Percentiles rank a stretch among this genome's conserved stretches.
phyloP scores from a whole-genome alignment of 495 filamentous ascomycete species.

The Penicillium pulvis region DNA sequence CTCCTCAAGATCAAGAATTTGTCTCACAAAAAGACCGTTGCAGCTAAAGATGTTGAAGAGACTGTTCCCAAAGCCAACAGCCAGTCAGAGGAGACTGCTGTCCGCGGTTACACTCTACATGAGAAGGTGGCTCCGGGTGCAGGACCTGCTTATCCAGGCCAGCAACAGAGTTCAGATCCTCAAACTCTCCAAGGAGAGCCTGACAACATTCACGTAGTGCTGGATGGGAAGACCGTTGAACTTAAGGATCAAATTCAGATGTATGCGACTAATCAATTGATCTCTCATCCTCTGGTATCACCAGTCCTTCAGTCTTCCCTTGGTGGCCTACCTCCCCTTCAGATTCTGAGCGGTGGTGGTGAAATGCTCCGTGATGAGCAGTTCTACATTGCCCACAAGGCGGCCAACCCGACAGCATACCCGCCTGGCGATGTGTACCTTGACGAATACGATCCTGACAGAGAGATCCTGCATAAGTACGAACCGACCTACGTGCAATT shows the following conservation, averaged over 20 bases:
- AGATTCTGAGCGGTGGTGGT: slow-evolving; percentile 83
- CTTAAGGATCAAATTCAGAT: slow-evolving; percentile 95
- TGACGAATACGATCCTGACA: slow-evolving; percentile 61
- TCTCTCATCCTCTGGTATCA: slow-evolving; percentile 87
- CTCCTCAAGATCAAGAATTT: slow-evolving; percentile 46
- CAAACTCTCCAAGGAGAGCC: slow-evolving; percentile 36
- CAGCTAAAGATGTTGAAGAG: slow-evolving; percentile 25
- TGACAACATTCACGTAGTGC: slow-evolving; percentile 56
- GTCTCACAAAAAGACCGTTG: slow-evolving; percentile 36
- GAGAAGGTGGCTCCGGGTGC: slow-evolving; percentile 21
- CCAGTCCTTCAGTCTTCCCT: slow-evolving; percentile 82
- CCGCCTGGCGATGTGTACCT: slow-evolving; percentile 66
- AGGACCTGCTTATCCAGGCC: slow-evolving; percentile 37
- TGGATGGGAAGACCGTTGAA: slow-evolving; percentile 69
- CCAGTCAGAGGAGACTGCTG: slow-evolving; percentile 36
- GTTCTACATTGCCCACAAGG: slow-evolving; percentile 93
- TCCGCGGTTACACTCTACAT: slow-evolving; percentile 45
- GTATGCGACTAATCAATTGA: slow-evolving; percentile 85
- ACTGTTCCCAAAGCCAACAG: slow-evolving; percentile 19
- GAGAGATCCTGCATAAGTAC: slow-evolving; percentile 60
- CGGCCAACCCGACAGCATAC: slow-evolving; percentile 75
- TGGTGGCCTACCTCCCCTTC: slow-evolving; percentile 83
- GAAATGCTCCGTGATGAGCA: slow-evolving; percentile 92
- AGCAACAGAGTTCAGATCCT: slow-evolving; percentile 30
- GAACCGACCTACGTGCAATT: slow-evolving; percentile 87